A percentile compares a stretch with the other conserved stretches of the same genome.
phyloP scores from a whole-genome alignment of 345 rosid genomes.

The Brassica cretica region DNA sequence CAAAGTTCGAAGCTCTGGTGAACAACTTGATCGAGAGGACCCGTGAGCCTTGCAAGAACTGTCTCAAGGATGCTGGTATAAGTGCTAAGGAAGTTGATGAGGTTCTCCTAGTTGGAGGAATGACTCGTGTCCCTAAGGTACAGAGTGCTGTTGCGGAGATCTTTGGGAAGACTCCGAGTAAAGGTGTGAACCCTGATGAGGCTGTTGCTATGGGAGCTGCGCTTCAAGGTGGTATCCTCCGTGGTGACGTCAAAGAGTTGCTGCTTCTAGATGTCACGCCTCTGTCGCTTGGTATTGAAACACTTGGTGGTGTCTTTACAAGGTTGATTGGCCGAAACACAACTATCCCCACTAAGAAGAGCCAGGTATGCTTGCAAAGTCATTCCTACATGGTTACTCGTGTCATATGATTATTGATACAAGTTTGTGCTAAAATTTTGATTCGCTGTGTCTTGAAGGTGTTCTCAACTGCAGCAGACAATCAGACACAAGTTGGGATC shows the following conservation, averaged over 20 bases:
- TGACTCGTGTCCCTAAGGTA: slow-evolving; percentile 97
- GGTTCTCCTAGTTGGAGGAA: slow-evolving; percentile 89
- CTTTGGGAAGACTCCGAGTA: slow-evolving; percentile 81
- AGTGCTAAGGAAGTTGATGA: slow-evolving; percentile 71
- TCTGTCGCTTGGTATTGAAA: slow-evolving; percentile 81
- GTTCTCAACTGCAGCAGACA: slow-evolving; percentile 92
- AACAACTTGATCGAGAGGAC: slow-evolving; percentile 75
- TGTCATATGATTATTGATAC: not conserved
- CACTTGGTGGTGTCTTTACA: slow-evolving; percentile 84
- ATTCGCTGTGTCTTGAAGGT: slow-evolving; percentile 43
- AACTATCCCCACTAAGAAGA: slow-evolving; percentile 87
- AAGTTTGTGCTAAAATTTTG: slow-evolving; percentile 1
- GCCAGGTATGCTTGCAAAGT: slow-evolving; percentile 52
- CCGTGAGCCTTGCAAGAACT: slow-evolving; percentile 65
- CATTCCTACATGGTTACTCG: too few species aligned
- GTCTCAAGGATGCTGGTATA: slow-evolving; percentile 81
- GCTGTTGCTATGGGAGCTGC: slow-evolving; percentile 96
- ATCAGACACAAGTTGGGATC: slow-evolving; percentile 84
- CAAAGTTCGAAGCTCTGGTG: slow-evolving; percentile 72
- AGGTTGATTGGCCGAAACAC: slow-evolving; percentile 74
- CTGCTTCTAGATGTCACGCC: slow-evolving; percentile 91
- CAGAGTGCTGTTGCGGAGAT: slow-evolving; percentile 74
- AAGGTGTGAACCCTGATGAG: slow-evolving; percentile 91
- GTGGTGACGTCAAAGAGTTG: slow-evolving; percentile 90
- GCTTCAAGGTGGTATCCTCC: slow-evolving; percentile 85